These are phyloP conservation scores for Lactarius sanguifluus DNA, from an alignment of 768 basidiomycete genomes.

Conservation along the genomic window DNA sequence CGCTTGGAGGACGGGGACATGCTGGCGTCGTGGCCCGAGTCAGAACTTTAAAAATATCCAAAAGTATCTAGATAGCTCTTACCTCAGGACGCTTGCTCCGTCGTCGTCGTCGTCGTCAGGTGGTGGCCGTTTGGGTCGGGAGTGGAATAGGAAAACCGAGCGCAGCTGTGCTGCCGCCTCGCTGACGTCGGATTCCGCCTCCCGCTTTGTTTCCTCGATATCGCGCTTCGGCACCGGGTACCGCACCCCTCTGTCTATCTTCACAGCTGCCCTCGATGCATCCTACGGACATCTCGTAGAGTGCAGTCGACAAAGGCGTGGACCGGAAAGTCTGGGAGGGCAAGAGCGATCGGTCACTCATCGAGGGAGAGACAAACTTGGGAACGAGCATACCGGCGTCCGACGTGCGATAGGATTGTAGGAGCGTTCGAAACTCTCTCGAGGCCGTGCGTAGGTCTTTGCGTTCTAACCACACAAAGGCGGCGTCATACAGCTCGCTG, in stretches of 20 bases:
- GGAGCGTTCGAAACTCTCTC: constrained; percentile 15
- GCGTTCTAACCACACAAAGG: constrained; percentile 26
- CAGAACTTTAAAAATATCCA: constrained; percentile 1
- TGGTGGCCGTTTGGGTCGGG: constrained; percentile 27
- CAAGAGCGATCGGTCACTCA: neutral
- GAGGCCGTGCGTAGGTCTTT: constrained; percentile 20
- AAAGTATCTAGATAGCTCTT: neutral
- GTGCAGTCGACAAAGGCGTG: constrained; percentile 21
- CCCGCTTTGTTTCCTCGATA: constrained; percentile 20
- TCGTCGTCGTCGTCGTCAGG: constrained; percentile 29
- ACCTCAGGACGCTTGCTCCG: constrained; percentile 26
- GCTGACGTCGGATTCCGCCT: constrained; percentile 21
- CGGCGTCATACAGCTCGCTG: constrained; percentile 22
- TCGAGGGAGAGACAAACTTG: neutral
- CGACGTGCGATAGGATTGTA: constrained; percentile 21
- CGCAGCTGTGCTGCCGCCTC: constrained; percentile 23
- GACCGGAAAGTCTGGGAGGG: constrained; percentile 23
- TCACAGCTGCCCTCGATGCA: constrained; percentile 22
- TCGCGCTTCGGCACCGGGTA: constrained; percentile 28
- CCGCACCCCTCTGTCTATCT: constrained; percentile 20
- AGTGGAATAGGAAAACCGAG: constrained; percentile 22
- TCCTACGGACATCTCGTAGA: constrained; percentile 23
- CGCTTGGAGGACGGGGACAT: constrained; percentile 28
- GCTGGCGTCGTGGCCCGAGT: neutral
- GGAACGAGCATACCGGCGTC: constrained; percentile 15